Base-by-base conservation (phyloP, 441 rosid species). In the Pelargonium cotyledonis region DNA sequence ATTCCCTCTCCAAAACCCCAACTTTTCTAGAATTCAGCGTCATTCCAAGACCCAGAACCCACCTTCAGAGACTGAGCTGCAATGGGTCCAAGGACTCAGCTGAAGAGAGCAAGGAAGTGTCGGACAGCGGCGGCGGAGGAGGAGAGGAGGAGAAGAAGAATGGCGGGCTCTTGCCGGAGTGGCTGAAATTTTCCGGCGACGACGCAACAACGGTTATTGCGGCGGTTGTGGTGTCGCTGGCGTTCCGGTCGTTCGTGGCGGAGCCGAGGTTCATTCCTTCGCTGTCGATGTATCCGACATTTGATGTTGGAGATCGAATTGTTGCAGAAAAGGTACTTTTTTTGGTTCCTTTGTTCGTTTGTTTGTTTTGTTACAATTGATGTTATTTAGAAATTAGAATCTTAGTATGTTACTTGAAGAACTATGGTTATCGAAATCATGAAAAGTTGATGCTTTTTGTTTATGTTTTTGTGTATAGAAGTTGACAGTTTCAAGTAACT, bases 301-400 rank as follows among this genome's bases (percentile, higher is more conserved):
- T 10, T 10, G 55, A 47, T 80, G 96, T 90, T 21, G 98, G 99
- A 60, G 99, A 95, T 72, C 85, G 95, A 77, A 73, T 95, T 67
- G 89, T 92, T 71, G 96, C 97, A 10, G 97, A 95, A 83, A 95
- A 95, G 98, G 98, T 92, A 76, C 14, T 26, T 26, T 26, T 26
- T 2, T 26, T 23, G n/a, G n/a, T 21, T 21, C 1, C 0, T 21
- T 21, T 1, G 23, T 21, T 21, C 23, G 23, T 26, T 26, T 26
- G 31, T 26, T 26, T 26, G 31, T 26, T 26, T 26, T 21, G 23
- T 21, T 21, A 21, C 31, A 26, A 26, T 26, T 26, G 31, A 26
- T 26, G 31, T 26, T 26, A 2, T 26, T 26, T 26, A 26, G 31
- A 26, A 26, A 1, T 2, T 26, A 21, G 23, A 21, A 21, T 0